Base-by-base conservation (phyloP, 192 early-diverging fungal genomes). In the Entomortierella parvispora region DNA sequence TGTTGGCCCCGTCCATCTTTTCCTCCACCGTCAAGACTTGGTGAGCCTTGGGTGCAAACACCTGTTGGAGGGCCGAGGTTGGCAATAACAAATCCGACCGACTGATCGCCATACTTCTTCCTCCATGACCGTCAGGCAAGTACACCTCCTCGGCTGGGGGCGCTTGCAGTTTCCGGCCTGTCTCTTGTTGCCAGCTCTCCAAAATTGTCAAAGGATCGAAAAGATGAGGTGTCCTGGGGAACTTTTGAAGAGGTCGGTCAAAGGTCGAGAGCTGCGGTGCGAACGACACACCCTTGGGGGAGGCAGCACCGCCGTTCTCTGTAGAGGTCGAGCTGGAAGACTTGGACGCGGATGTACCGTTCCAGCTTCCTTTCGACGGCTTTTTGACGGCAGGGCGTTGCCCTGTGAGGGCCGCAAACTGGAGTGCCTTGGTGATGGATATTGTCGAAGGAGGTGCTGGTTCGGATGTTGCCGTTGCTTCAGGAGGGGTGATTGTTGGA, bases 1-100 rank as follows among this genome's bases (percentile, higher is more conserved):
- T 77, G 48, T 77, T 77, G 42, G 74, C 74, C 2, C 74, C 74
- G 25, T 77, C 74, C 65, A 77, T 68, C 26, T 77, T 77, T 40
- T 77, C 74, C 43, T 77, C 74, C 2, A 77, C 66, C 6, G 74
- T 77, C 28, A 77, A 37, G 6, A 68, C 66, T 20, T 77, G 74
- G 9, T 77, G 74, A 7, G 60, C 37, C 33, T 77, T 77, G 7
- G 74, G 74, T 4, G 47, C 32, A 68, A 77, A 64, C 25, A 68
- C 40, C 31, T 64, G 74, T 29, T 64, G 42, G 3, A 77, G 50
- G 9, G 74, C 74, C 0, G 74, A 68, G 9, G 66, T 54, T 29
- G 74, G 74, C 14, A 77, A 52, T 7, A 77, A 54, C 18, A 77
- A 43, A 52, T 77, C 74, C 0, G 65, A 68, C 7, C 74, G 65